Conservation (phyloP, 257 asterid species). For the Leonotis leonurus region DNA sequence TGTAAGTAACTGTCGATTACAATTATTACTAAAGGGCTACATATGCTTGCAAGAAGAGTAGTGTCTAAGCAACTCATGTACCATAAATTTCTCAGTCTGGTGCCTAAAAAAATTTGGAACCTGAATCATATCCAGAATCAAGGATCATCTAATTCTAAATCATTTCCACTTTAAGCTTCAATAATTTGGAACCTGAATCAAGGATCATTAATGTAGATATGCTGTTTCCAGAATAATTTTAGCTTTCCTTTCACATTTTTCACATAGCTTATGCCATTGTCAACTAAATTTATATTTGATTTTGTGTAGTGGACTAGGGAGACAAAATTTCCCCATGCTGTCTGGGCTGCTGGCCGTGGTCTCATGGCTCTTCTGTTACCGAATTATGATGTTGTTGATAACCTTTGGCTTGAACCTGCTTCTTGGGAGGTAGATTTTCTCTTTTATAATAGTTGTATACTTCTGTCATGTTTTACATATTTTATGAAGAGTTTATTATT, state of each 20-base stretch:
- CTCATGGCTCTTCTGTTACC: slow-evolving; percentile 84
- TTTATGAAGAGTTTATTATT: not conserved
- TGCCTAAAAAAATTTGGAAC: slow-evolving; percentile 24
- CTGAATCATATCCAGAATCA: too few species aligned
- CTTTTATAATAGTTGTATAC: slow-evolving; percentile 6
- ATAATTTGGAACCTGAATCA: not conserved
- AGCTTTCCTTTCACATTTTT: not conserved
- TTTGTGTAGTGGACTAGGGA: slow-evolving; percentile 76
- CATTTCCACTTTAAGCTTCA: not conserved
- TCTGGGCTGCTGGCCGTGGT: slow-evolving; percentile 99
- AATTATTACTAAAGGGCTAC: slow-evolving; percentile 13
- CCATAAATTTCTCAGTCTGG: not conserved
- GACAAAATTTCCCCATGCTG: slow-evolving; percentile 84
- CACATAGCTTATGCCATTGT: not conserved
- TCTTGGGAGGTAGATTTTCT: slow-evolving; percentile 80
- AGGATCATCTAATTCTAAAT: not conserved
- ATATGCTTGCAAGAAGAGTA: slow-evolving; percentile 16
- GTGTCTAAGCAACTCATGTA: not conserved
- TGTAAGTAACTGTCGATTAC: slow-evolving; percentile 38
- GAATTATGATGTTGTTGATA: slow-evolving; percentile 76
- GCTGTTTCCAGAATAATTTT: not conserved
- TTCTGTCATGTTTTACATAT: too few species aligned
- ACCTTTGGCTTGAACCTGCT: slow-evolving; percentile 90
- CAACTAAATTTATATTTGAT: slow-evolving; percentile 10
- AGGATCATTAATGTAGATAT: not conserved